These are phyloP conservation scores for Chlamydomonas sphaeroides DNA, from an alignment of 139 green algal species.

Conservation along the genomic window DNA sequence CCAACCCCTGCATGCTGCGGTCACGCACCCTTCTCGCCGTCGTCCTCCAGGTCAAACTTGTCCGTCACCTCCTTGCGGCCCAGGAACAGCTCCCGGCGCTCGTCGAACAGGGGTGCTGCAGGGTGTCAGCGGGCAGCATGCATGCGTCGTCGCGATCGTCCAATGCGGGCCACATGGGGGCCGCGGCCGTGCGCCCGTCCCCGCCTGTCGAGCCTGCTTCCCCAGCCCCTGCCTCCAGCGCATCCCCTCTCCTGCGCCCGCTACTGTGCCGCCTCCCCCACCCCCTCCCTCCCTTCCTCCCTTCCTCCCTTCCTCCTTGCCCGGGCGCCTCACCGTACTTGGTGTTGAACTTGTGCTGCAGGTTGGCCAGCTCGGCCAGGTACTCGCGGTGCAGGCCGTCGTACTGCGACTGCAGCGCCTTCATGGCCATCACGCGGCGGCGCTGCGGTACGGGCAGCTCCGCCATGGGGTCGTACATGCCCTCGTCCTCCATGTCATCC, in stretches of 20 bases:
- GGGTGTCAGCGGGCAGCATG: no score
- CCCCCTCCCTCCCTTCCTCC: neutral
- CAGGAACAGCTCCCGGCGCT: constrained; percentile 43
- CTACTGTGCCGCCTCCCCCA: neutral
- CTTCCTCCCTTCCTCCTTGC: neutral
- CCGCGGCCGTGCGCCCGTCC: no score
- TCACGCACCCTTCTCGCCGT: constrained; percentile 51
- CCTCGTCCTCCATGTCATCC: neutral
- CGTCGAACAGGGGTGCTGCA: constrained; percentile 60
- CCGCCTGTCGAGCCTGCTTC: no score
- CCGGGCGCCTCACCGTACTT: constrained; percentile 63
- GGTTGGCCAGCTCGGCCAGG: constrained; percentile 57
- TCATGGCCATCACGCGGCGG: constrained; percentile 60
- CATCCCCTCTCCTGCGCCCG: neutral
- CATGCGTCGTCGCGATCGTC: no score
- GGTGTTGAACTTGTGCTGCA: constrained; percentile 62
- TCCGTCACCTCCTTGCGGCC: constrained; percentile 47
- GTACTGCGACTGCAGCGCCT: constrained; percentile 58
- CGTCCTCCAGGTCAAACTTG: constrained; percentile 58
- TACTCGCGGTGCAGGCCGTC: constrained; percentile 48
- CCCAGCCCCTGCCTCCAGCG: no score
- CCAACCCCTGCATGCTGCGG: no score
- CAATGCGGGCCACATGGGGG: no score
- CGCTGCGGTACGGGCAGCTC: constrained; percentile 1
- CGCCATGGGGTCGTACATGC: constrained; percentile 18